A percentile compares a stretch with the other conserved stretches of the same genome.
phyloP scores from a whole-genome alignment of 192 early-diverging fungal species.

The Linnemannia exigua region DNA sequence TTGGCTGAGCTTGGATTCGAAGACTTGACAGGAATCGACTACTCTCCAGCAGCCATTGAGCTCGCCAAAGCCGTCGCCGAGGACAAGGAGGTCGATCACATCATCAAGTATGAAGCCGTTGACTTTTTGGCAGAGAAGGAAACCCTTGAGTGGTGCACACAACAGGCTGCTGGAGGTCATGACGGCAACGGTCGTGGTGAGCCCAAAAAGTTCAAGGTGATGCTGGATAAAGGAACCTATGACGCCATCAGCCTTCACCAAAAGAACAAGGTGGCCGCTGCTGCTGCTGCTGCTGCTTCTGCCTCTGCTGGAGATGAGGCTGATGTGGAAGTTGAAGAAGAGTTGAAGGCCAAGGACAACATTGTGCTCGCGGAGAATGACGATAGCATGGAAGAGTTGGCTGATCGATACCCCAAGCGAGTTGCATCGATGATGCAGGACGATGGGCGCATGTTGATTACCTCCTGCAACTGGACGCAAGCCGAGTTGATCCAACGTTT shows the following conservation, averaged over 20 bases:
- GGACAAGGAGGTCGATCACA: constrained; percentile 50
- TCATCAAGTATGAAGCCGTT: constrained; percentile 68
- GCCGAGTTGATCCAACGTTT: constrained; percentile 83
- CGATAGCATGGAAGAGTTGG: constrained; percentile 59
- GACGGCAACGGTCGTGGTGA: not conserved
- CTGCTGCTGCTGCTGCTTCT: constrained; percentile 6
- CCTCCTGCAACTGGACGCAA: constrained; percentile 95
- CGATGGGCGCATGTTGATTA: constrained; percentile 86
- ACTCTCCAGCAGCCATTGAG: constrained; percentile 81
- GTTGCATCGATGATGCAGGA: constrained; percentile 75
- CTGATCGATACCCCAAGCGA: constrained; percentile 63
- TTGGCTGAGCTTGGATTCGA: constrained; percentile 79
- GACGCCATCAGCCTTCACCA: constrained; percentile 88
- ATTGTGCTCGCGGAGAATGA: constrained; percentile 52
- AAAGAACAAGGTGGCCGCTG: constrained; percentile 45
- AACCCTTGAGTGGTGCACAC: constrained; percentile 53
- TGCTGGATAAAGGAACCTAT: constrained; percentile 95
- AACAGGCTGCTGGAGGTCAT: constrained; percentile 7
- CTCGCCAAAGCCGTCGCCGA: constrained; percentile 77
- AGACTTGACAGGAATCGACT: constrained; percentile 87
- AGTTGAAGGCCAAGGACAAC: constrained; percentile 15
- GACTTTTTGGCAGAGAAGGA: constrained; percentile 71
- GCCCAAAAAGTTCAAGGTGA: constrained; percentile 66
- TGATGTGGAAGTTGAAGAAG: not conserved
- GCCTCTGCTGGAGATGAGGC: not conserved